Percentiles rank a stretch among this genome's conserved stretches.
Evolutionary conservation across 495 filamentous ascomycete genomes (phyloP).

Genomic region (Sordaria brevicollis): DNA sequence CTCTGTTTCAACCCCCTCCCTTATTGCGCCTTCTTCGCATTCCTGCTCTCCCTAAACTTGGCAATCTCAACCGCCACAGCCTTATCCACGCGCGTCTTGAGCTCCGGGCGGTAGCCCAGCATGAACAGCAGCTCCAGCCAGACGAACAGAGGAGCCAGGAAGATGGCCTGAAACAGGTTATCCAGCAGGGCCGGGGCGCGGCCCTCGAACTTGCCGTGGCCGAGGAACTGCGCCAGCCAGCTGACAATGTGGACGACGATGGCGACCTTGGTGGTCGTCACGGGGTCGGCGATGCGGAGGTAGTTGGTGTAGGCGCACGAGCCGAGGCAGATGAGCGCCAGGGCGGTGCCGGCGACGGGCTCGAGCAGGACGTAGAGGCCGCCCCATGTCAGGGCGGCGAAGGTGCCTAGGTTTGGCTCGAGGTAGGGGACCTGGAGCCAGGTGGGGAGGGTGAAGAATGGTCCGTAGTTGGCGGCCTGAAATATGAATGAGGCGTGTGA

Average conservation of each 20-base stretch:
- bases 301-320: constrained; percentile 67
- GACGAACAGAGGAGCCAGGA: constrained; percentile 96
- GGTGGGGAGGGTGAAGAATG: constrained; percentile 59
- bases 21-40: constrained; percentile 13
- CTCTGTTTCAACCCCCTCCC: not conserved
- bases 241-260: constrained; percentile 55
- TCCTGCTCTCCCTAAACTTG: constrained; percentile 41
- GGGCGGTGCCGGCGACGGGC: constrained; percentile 70
- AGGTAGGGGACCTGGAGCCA: constrained; percentile 64
- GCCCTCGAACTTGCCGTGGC: constrained; percentile 83
- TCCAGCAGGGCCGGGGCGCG: constrained; percentile 82
- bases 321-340: constrained; percentile 63
- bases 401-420: constrained; percentile 69
- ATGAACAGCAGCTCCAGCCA: constrained; percentile 93
- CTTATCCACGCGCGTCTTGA: constrained; percentile 68
- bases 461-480: constrained; percentile 68
- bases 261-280: constrained; percentile 59
- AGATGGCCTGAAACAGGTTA: constrained; percentile 80
- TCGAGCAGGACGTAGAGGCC: constrained; percentile 85
- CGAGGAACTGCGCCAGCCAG: constrained; percentile 85
- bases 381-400: constrained; percentile 58
- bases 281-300: constrained; percentile 54
- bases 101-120: constrained; percentile 79
- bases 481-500: constrained; percentile 1
- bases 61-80: constrained; percentile 59